Percentiles rank a stretch among this genome's conserved stretches.
phyloP scores from a whole-genome alignment of 768 basidiomycete species.

The Sistotremastrum niveocremeum region DNA sequence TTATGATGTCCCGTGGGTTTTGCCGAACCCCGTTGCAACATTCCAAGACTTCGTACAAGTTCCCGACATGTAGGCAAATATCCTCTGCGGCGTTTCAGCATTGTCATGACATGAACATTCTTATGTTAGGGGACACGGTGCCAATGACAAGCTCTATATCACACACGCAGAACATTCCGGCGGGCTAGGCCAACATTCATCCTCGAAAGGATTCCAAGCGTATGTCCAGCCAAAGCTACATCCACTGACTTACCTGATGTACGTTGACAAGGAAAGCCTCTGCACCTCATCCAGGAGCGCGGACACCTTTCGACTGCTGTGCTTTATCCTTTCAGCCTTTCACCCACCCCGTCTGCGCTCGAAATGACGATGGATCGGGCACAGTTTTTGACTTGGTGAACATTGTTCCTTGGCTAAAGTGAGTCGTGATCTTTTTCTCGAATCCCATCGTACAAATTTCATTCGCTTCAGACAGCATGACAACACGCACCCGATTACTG shows the following conservation, averaged over 20 bases:
- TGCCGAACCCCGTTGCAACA: too few species aligned
- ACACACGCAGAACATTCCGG: conserved; percentile 83
- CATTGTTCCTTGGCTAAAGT: conserved; percentile 93
- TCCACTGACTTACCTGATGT: conserved; percentile 7
- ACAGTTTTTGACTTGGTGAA: conserved; percentile 80
- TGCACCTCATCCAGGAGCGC: conserved; percentile 46
- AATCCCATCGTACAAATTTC: conserved; percentile 4
- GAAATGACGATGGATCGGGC: conserved; percentile 70
- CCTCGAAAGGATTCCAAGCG: conserved; percentile 59
- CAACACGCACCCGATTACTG: conserved; percentile 67
- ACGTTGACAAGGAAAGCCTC: conserved; percentile 42
- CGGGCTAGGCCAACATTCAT: conserved; percentile 60
- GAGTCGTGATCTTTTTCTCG: conserved; percentile 15
- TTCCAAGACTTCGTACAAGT: too few species aligned
- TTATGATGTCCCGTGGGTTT: too few species aligned
- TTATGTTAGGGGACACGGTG: conserved; percentile 43
- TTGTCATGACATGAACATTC: neutral
- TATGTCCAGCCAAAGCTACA: conserved; percentile 21
- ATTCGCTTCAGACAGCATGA: conserved; percentile 51
- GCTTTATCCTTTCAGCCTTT: conserved; percentile 86
- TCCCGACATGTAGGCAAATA: too few species aligned
- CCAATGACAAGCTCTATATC: conserved; percentile 64
- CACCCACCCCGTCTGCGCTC: conserved; percentile 74
- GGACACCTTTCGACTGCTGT: conserved; percentile 84
- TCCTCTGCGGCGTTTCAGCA: neutral